Conservation (phyloP, 78 protist species). For the Chrysochromulina tobinii region DNA sequence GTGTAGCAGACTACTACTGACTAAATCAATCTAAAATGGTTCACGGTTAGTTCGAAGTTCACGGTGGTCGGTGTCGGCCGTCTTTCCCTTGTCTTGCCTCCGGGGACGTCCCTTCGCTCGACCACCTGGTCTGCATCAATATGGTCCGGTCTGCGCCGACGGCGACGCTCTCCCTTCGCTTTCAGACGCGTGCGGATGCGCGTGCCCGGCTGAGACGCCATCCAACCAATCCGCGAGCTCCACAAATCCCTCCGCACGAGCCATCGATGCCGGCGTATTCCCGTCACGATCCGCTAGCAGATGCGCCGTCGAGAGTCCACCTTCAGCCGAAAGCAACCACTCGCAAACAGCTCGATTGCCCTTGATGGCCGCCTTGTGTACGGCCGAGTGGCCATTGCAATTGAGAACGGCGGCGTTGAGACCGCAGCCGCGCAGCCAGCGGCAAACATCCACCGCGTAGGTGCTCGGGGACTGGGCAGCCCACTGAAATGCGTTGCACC, state of each 20-base stretch:
- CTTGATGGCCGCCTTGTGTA: slow-evolving; percentile 21
- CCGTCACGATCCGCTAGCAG: not conserved
- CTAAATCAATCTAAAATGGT: too few relatives aligned
- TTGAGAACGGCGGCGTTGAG: not conserved
- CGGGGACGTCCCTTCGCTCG: too few relatives aligned
- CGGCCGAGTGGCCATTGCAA: slow-evolving; percentile 1
- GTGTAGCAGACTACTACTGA: too few relatives aligned
- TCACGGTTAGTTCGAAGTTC: too few relatives aligned
- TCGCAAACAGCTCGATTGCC: not conserved
- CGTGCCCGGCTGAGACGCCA: too few relatives aligned
- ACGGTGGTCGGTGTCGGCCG: too few relatives aligned
- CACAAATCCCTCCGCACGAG: not conserved
- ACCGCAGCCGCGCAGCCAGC: not conserved
- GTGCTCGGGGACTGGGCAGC: slow-evolving; percentile 10
- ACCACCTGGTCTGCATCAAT: too few relatives aligned
- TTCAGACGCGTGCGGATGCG: too few relatives aligned
- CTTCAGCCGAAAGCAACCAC: slow-evolving; percentile 1
- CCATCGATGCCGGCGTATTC: slow-evolving; percentile 9
- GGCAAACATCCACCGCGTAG: not conserved
- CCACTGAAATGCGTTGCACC: slow-evolving; percentile 44
- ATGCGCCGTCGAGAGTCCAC: not conserved
- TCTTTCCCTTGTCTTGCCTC: too few relatives aligned
- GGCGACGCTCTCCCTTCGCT: too few relatives aligned
- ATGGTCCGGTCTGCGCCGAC: too few relatives aligned
- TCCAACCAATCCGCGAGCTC: not conserved